phyloP scores from a whole-genome alignment of 306 rosid species.

The Benincasa hispida region DNA sequence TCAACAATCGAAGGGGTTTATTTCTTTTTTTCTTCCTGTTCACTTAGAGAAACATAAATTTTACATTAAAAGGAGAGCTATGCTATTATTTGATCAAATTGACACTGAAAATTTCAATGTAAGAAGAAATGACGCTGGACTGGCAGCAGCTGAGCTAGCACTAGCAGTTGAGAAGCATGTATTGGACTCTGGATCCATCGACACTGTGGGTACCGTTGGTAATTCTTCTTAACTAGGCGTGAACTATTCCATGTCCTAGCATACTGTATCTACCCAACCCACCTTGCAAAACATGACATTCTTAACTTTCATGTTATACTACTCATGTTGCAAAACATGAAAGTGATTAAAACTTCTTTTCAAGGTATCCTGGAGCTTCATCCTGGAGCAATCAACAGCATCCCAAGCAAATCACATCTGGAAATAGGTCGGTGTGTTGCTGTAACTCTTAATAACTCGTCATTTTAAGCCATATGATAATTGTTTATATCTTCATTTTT shows the following conservation, averaged over 20 bases:
- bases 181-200: conserved; percentile 77
- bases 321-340: not conserved
- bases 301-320: not conserved
- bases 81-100: not conserved
- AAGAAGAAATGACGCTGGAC: conserved; percentile 86
- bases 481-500: not conserved
- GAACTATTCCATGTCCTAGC: not conserved
- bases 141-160: conserved; percentile 90
- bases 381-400: conserved; percentile 97
- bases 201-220: conserved; percentile 95
- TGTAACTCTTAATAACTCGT: conserved; percentile 1
- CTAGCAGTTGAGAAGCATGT: conserved; percentile 84
- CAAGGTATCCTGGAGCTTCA: conserved; percentile 76
- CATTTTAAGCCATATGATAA: not conserved
- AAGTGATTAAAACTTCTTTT: not conserved
- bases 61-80: not conserved
- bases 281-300: not conserved
- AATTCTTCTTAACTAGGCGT: conserved; percentile 10
- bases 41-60: not conserved
- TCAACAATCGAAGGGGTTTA: not conserved
- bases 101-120: conserved; percentile 15
- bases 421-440: conserved; percentile 58
- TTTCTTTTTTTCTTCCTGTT: not conserved
- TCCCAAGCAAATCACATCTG: conserved; percentile 80
- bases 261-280: not conserved